These are phyloP conservation scores for Citrus hindsii DNA, from an alignment of 345 rosid genomes.

Conservation along the genomic window DNA sequence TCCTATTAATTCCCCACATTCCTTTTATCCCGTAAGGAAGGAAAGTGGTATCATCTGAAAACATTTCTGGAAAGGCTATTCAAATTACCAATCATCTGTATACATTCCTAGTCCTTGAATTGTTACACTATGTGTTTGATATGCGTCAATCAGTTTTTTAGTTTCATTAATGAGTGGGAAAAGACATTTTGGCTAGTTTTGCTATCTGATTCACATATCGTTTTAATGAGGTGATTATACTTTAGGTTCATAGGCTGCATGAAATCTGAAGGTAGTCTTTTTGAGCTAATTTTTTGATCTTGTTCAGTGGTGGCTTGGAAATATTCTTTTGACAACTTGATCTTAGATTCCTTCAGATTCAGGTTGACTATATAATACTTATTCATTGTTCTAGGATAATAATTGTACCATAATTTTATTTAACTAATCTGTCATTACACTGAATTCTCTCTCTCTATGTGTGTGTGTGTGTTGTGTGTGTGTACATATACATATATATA, in stretches of 20 bases:
- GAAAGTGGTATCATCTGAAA: background rate
- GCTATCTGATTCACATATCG: background rate
- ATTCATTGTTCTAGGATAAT: no score
- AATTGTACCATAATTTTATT: background rate
- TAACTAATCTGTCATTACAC: background rate
- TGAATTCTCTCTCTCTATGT: no score
- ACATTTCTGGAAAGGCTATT: background rate
- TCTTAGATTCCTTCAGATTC: no score
- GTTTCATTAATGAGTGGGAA: background rate
- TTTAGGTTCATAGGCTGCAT: background rate
- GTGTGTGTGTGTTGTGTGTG: no score
- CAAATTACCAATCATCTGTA: no score
- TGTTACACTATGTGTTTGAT: background rate
- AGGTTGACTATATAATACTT: background rate
- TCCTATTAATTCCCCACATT: background rate
- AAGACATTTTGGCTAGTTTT: background rate
- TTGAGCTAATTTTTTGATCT: background rate
- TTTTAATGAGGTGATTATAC: background rate
- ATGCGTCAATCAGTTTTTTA: background rate
- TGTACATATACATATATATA: no score
- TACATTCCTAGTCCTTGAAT: background rate
- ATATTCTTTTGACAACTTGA: background rate
- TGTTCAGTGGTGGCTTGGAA: background rate
- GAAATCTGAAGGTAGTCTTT: background rate
- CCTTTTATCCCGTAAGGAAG: background rate